A percentile compares a stretch with the other conserved stretches of the same genome.
Conservation (phyloP, 1,284 basidiomycete species). For the Marasmius oreades region DNA sequence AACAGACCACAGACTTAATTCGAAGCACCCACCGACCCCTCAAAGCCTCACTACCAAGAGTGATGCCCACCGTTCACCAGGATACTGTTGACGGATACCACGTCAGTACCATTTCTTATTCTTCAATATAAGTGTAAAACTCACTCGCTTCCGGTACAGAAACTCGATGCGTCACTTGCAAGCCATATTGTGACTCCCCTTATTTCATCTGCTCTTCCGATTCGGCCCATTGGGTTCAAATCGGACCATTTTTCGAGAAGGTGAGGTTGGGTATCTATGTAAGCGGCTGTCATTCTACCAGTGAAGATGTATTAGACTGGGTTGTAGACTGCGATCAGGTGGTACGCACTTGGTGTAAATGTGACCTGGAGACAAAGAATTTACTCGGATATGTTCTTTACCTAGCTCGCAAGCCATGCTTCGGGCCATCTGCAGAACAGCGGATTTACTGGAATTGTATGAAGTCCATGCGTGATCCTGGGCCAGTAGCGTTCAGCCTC, state of each 20-base stretch:
- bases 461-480: conserved; percentile 75
- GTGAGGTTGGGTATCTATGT: conserved; percentile 67
- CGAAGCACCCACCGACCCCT: not conserved
- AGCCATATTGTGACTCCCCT: conserved; percentile 78
- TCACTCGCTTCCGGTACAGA: conserved; percentile 76
- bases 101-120: conserved; percentile 6
- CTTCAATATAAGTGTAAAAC: conserved; percentile 26
- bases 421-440: conserved; percentile 77
- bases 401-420: conserved; percentile 86
- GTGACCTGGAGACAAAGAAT: conserved; percentile 73
- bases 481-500: conserved; percentile 15
- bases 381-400: conserved; percentile 66
- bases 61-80: conserved; percentile 70
- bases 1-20: no score
- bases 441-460: conserved; percentile 81
- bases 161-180: conserved; percentile 75
- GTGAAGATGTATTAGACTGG: conserved; percentile 1
- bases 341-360: conserved; percentile 65
- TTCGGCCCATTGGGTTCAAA: conserved; percentile 71
- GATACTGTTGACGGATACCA: conserved; percentile 41
- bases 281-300: conserved; percentile 72
- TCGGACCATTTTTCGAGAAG: conserved; percentile 71
- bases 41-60: conserved; percentile 45
- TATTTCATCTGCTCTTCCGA: conserved; percentile 75
- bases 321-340: not conserved